Conservation (phyloP, 306 rosid species). For the Abrus precatorius region DNA sequence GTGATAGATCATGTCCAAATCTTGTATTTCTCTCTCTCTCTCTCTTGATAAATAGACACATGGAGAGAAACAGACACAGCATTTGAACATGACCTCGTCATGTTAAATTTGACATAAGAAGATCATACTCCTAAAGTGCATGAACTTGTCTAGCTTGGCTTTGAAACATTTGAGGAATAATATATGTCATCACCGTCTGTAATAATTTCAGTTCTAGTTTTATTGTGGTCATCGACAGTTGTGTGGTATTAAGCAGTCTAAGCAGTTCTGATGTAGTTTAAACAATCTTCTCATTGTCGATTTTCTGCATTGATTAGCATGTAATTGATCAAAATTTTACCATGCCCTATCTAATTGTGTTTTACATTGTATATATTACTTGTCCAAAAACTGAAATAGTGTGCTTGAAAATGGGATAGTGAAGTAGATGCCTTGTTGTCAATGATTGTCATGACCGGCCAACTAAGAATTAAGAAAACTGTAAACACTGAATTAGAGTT, state of each 20-base stretch:
- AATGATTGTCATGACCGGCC: conserved; percentile 10
- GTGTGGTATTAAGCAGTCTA: conserved; percentile 13
- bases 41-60: neutral
- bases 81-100: neutral
- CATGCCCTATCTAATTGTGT: conserved; percentile 14
- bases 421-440: conserved; percentile 16
- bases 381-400: conserved; percentile 21
- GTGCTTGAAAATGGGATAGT: conserved; percentile 30
- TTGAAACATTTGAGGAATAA: conserved; percentile 23
- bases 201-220: conserved; percentile 9
- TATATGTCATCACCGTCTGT: conserved; percentile 8
- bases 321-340: conserved; percentile 9
- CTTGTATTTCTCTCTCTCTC: neutral
- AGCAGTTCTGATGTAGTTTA: conserved; percentile 22
- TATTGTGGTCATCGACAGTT: conserved; percentile 1
- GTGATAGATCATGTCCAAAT: neutral
- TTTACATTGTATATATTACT: conserved; percentile 28
- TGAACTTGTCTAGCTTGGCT: conserved; percentile 16
- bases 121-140: neutral
- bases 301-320: conserved; percentile 20
- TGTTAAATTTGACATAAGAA: no score
- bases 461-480: conserved; percentile 35
- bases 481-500: conserved; percentile 1
- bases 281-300: conserved; percentile 6
- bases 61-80: neutral